Conservation (phyloP, 116 monocot species). For the Thalassia testudinum region DNA sequence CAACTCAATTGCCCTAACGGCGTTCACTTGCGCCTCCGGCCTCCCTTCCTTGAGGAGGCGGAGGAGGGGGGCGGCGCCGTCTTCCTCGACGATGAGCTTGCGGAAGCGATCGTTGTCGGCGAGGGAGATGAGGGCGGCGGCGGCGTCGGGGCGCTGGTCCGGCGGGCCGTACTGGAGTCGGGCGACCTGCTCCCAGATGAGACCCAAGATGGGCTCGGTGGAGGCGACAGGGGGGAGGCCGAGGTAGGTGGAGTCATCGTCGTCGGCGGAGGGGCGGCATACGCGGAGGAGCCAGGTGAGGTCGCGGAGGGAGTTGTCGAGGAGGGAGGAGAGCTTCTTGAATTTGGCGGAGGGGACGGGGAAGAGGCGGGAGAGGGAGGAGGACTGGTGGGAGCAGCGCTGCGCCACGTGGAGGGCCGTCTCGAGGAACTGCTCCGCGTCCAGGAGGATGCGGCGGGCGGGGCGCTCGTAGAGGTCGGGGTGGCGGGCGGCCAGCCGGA, state of each 20-base stretch:
- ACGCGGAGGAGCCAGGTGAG: conserved; percentile 88
- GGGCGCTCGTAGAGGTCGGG: conserved; percentile 83
- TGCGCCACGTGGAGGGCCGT: too few relatives aligned
- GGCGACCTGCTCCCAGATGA: conserved; percentile 83
- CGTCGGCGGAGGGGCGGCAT: conserved; percentile 29
- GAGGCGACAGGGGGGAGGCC: conserved; percentile 81
- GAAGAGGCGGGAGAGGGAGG: too few relatives aligned
- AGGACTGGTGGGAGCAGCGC: too few relatives aligned
- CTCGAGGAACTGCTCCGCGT: conserved; percentile 54
- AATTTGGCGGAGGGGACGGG: too few relatives aligned
- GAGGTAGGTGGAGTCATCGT: conserved; percentile 42
- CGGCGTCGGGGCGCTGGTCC: not conserved
- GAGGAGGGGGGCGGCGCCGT: conserved; percentile 61
- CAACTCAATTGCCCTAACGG: conserved; percentile 54
- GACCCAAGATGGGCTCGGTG: conserved; percentile 78
- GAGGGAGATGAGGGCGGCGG: not conserved
- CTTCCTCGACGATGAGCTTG: conserved; percentile 85
- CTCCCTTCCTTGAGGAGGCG: conserved; percentile 73
- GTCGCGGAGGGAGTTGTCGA: conserved; percentile 77
- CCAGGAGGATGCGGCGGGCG: conserved; percentile 70
- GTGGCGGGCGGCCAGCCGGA: conserved; percentile 70
- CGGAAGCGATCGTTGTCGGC: conserved; percentile 73
- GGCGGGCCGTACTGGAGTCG: conserved; percentile 40
- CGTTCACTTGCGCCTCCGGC: conserved; percentile 73
- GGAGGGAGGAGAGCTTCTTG: not conserved